phyloP scores from a whole-genome alignment of 1,284 basidiomycete genomes.

The Ustilago lituana region DNA sequence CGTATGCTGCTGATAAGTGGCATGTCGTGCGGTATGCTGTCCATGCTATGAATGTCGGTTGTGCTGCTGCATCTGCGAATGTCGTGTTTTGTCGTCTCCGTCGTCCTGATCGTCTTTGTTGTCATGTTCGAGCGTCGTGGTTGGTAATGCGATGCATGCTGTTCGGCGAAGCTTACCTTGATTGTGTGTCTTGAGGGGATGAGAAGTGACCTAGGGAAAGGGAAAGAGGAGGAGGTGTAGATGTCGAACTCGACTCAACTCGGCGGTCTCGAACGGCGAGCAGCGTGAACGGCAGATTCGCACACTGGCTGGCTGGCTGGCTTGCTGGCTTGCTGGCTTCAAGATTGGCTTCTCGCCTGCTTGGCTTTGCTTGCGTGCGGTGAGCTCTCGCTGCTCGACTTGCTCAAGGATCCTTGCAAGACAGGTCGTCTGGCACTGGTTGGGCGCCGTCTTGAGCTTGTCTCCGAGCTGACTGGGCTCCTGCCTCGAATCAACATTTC shows the following conservation, averaged over 20 bases:
- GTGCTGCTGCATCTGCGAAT: neutral
- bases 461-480: too few species aligned
- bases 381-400: too few species aligned
- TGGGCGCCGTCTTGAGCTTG: too few species aligned
- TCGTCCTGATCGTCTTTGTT: slow-evolving; percentile 10
- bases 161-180: slow-evolving; percentile 39
- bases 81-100: neutral
- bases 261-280: slow-evolving; percentile 5
- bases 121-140: slow-evolving; percentile 8
- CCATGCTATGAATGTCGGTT: neutral
- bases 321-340: too few species aligned
- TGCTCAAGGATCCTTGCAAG: too few species aligned
- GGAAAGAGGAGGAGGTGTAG: slow-evolving; percentile 22
- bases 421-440: too few species aligned
- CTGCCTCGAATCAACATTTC: too few species aligned
- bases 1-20: neutral
- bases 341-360: too few species aligned
- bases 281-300: neutral
- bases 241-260: slow-evolving; percentile 24
- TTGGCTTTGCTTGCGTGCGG: too few species aligned
- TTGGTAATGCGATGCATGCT: slow-evolving; percentile 21
- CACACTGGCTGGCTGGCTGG: neutral
- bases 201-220: slow-evolving; percentile 43
- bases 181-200: slow-evolving; percentile 51
- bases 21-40: neutral